Base-by-base conservation (phyloP, 2,329 filamentous ascomycete genomes). In the Penicillium palitans region DNA sequence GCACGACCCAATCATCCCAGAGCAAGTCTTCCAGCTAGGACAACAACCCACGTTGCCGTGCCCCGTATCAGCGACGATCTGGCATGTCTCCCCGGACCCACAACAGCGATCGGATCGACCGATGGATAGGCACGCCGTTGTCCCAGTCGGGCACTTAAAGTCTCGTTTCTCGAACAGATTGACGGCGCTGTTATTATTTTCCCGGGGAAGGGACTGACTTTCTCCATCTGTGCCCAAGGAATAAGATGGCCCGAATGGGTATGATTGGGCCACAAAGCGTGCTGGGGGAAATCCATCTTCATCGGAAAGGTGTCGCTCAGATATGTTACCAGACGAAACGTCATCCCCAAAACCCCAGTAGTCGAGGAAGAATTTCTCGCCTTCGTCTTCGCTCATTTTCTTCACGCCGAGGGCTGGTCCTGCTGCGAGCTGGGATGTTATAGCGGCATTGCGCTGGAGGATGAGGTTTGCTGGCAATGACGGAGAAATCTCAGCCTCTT, bases 11-110 rank as follows among this genome's bases (percentile, higher is more conserved):
- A 87, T 78, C 1, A 72, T 64, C 12, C 80, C 79, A 2, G 78
- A 78, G 65, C 86, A 88, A 10, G 65, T 77, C 58, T 79, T 70
- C 1, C 84, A 84, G 27, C 71, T 66, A 1, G 81, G 80, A 76
- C 86, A 88, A 64, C 86, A 88, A 17, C 85, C 86, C 2, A 87
- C 82, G 48, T 82, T 79, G 8, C 84, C 83, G 42, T 78, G 69
- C 0, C 83, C 82, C 2, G 79, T 81, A 62, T 85, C 81, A 35
- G 76, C 61, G 5, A 85, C 78, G 4, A 79, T 71, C 24, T 85
- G 78, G 66, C 86, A 88, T 0, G 77, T 81, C 60, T 82, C 79
- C 2, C 77, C 78, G 2, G 73, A 74, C 4, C 76, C 73, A 65
- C 86, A 88, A 69, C 86, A 88, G 65, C 82, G 84, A 68, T 85